phyloP scores from a whole-genome alignment of 352 stramenopile species.

The Stephanocyclus meneghinianus region DNA sequence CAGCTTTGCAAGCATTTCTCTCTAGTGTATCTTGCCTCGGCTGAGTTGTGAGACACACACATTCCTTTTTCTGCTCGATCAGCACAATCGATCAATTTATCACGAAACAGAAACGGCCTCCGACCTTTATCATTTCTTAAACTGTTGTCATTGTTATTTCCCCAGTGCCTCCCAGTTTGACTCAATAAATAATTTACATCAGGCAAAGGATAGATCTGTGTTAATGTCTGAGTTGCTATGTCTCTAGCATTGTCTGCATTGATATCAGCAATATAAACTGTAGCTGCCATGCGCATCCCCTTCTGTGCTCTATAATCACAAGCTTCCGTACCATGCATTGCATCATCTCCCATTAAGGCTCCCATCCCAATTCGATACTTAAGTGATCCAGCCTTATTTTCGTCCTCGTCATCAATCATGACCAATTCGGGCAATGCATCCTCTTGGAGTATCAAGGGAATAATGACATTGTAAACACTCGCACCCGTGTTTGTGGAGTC shows the following conservation, averaged over 20 bases:
- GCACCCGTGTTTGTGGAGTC: conserved; percentile 32
- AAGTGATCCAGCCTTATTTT: conserved; percentile 19
- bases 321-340: conserved; percentile 50
- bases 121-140: conserved; percentile 44
- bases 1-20: conserved; percentile 51
- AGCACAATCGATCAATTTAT: conserved; percentile 39
- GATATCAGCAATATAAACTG: conserved; percentile 64
- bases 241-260: conserved; percentile 47
- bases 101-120: conserved; percentile 33
- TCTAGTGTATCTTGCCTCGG: conserved; percentile 21
- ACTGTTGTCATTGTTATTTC: conserved; percentile 11
- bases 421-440: conserved; percentile 39
- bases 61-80: conserved; percentile 38
- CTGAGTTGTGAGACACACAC: conserved; percentile 27
- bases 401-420: conserved; percentile 35
- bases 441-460: conserved; percentile 56
- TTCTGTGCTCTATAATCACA: conserved; percentile 58
- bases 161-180: conserved; percentile 49
- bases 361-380: conserved; percentile 38
- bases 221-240: conserved; percentile 32
- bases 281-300: conserved; percentile 48
- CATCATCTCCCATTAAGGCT: conserved; percentile 56
- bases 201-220: conserved; percentile 52
- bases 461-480: conserved; percentile 62
- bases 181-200: conserved; percentile 46